Percentiles rank a stretch among this genome's conserved stretches.
phyloP scores from a whole-genome alignment of 345 rosid genomes.

The Bruguiera gymnorhiza region DNA sequence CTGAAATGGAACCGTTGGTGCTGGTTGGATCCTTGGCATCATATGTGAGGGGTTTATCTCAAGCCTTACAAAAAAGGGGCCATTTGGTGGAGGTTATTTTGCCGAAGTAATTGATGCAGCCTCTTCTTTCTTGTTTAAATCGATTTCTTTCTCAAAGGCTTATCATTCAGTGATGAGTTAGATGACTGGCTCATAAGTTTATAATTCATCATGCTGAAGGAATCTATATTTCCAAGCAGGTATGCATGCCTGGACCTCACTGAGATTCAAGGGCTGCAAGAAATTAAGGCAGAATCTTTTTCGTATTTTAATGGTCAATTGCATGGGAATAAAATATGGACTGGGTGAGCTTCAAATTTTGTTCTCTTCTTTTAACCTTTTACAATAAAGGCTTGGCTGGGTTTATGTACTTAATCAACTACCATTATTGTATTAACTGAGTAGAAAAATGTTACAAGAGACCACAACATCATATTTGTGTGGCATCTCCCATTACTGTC shows the following conservation, averaged over 20 bases:
- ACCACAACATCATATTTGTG: not conserved
- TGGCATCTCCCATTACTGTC: not conserved
- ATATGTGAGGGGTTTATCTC: slow-evolving; percentile 59
- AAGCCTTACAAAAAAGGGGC: slow-evolving; percentile 63
- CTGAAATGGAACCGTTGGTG: slow-evolving; percentile 80
- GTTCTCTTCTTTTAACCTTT: not conserved
- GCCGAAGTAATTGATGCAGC: slow-evolving; percentile 55
- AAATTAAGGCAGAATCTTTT: slow-evolving; percentile 56
- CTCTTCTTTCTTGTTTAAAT: not conserved
- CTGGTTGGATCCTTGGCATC: slow-evolving; percentile 64
- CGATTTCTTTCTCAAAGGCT: not conserved
- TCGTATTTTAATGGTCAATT: slow-evolving; percentile 77
- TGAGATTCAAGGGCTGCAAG: slow-evolving; percentile 58
- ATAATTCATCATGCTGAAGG: slow-evolving; percentile 16
- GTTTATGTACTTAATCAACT: not conserved
- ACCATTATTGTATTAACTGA: slow-evolving; percentile 4
- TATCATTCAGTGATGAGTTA: slow-evolving; percentile 1
- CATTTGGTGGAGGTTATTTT: slow-evolving; percentile 79
- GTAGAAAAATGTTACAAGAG: slow-evolving; percentile 6
- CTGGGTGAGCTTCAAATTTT: slow-evolving; percentile 50
- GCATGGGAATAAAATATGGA: slow-evolving; percentile 80
- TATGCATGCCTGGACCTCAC: slow-evolving; percentile 55
- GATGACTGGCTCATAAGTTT: slow-evolving; percentile 3
- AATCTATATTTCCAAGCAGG: slow-evolving; percentile 34
- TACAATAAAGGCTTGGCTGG: slow-evolving; percentile 6